Evolutionary conservation across 2,329 filamentous ascomycete species (phyloP).

Genomic region (Trichophyton rubrum): DNA sequence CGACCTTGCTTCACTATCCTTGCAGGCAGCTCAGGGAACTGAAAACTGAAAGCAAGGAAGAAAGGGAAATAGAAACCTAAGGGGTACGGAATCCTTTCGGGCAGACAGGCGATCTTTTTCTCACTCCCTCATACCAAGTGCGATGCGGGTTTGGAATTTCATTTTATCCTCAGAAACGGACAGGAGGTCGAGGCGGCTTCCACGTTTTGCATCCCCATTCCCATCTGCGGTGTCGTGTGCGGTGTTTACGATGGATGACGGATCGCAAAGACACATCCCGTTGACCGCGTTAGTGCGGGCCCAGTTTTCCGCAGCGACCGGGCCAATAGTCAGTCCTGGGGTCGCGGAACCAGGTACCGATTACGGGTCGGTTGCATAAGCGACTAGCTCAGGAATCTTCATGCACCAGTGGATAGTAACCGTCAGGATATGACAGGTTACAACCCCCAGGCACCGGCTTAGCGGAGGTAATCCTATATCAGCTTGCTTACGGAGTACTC

Average conservation of each 20-base stretch:
- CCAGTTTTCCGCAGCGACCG: conserved; percentile 1
- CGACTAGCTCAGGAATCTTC: neutral
- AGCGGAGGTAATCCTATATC: neutral
- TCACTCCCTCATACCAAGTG: neutral
- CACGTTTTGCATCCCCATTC: neutral
- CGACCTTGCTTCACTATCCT: neutral
- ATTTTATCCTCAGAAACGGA: too few relatives aligned
- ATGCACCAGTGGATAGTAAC: too few relatives aligned
- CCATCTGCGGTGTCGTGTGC: neutral
- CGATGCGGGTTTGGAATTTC: neutral
- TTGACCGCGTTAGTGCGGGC: neutral
- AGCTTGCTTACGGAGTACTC: neutral
- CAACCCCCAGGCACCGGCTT: neutral
- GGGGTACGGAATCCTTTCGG: neutral
- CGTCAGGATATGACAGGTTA: neutral
- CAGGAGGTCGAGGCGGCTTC: neutral
- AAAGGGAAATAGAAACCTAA: neutral
- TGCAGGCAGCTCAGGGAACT: neutral
- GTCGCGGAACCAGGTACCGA: conserved; percentile 2
- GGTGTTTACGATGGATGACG: neutral
- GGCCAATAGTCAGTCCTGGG: conserved; percentile 1
- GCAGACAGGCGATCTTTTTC: neutral
- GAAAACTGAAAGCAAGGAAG: neutral
- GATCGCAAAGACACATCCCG: neutral
- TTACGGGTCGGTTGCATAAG: conserved; percentile 1